These are phyloP conservation scores for Athelia psychrophila DNA, from an alignment of 1,284 basidiomycete species.

Conservation along the genomic window DNA sequence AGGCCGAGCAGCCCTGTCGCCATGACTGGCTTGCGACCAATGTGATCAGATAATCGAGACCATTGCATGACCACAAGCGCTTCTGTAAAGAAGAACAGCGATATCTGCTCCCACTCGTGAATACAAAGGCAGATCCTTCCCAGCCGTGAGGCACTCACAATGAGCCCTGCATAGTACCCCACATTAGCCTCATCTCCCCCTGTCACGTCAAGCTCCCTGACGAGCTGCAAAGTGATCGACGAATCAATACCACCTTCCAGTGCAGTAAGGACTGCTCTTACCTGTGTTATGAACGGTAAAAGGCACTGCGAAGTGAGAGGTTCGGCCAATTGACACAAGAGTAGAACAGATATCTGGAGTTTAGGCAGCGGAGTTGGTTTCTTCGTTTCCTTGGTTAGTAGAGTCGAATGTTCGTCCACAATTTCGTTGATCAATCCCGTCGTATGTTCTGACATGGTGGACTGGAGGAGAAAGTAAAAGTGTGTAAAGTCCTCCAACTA, in stretches of 20 bases:
- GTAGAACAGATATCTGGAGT: conserved; percentile 34
- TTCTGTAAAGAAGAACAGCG: conserved; percentile 56
- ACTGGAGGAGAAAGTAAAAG: too few species aligned
- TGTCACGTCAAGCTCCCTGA: conserved; percentile 28
- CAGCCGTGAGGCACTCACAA: conserved; percentile 38
- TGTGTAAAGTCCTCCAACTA: too few species aligned
- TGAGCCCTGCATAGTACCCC: conserved; percentile 64
- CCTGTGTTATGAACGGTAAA: conserved; percentile 47
- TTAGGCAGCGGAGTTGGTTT: conserved; percentile 36
- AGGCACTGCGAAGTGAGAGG: conserved; percentile 45
- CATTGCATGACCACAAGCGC: conserved; percentile 60
- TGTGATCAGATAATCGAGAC: conserved; percentile 54
- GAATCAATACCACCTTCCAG: neutral
- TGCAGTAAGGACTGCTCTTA: conserved; percentile 12
- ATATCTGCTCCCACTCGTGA: conserved; percentile 38
- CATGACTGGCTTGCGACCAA: conserved; percentile 61
- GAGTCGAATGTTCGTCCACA: neutral
- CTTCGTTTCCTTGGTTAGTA: neutral
- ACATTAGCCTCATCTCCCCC: conserved; percentile 56
- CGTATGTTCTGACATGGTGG: too few species aligned
- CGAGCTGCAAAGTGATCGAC: neutral
- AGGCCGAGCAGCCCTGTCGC: conserved; percentile 51
- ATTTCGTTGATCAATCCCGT: too few species aligned
- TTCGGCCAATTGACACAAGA: conserved; percentile 39
- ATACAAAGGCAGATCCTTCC: neutral